phyloP scores from a whole-genome alignment of 805 yeast genomes.

The Kuraishia molischiana region DNA sequence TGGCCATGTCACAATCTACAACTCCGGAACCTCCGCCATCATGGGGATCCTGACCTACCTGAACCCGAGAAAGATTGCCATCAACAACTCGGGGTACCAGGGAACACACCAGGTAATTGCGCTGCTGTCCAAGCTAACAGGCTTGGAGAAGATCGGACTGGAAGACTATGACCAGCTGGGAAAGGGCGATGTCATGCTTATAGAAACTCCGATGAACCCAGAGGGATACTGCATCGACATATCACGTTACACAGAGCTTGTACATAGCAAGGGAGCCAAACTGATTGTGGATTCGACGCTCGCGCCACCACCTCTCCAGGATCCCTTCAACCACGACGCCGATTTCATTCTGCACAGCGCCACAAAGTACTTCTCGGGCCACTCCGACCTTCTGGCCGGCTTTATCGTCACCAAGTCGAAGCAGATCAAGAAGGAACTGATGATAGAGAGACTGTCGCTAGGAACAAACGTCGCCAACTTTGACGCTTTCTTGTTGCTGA shows the following conservation, averaged over 20 bases:
- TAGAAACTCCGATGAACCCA: constrained; percentile 50
- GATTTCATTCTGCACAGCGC: constrained; percentile 46
- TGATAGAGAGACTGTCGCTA: constrained; percentile 29
- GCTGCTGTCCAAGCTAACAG: constrained; percentile 31
- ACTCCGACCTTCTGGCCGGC: constrained; percentile 44
- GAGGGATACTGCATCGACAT: constrained; percentile 34
- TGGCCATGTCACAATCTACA: constrained; percentile 35
- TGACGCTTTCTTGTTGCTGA: constrained; percentile 34
- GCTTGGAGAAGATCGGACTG: constrained; percentile 26
- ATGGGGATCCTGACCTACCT: constrained; percentile 36
- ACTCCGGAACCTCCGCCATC: constrained; percentile 42
- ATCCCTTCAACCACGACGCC: constrained; percentile 41
- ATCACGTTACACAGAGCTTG: constrained; percentile 28
- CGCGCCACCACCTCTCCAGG: constrained; percentile 47
- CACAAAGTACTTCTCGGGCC: constrained; percentile 48
- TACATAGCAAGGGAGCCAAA: constrained; percentile 32
- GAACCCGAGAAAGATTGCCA: constrained; percentile 33
- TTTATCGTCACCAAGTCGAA: constrained; percentile 30
- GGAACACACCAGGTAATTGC: constrained; percentile 41
- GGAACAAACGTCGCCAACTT: constrained; percentile 45
- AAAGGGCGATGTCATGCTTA: constrained; percentile 33
- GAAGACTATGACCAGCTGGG: constrained; percentile 21
- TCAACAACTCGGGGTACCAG: constrained; percentile 38
- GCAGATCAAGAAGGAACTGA: constrained; percentile 22
- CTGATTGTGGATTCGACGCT: constrained; percentile 43